Conservation (phyloP, 2,329 filamentous ascomycete genomes). For the Colletotrichum musicola region DNA sequence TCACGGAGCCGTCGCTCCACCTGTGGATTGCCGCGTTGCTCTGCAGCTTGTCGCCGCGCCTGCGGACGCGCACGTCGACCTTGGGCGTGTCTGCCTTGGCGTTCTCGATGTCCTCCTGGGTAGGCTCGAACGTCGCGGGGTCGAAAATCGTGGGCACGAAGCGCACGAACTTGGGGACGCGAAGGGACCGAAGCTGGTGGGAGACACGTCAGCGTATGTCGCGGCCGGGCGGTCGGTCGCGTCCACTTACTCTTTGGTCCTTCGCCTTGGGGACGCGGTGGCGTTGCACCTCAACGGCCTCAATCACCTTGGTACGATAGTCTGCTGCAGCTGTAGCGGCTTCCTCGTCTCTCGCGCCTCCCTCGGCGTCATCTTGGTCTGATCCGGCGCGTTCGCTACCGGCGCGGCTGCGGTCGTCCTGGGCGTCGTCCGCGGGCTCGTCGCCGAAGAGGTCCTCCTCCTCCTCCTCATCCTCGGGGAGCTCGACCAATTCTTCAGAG, state of each 20-base stretch:
- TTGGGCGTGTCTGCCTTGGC: constrained; percentile 68
- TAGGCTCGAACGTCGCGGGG: constrained; percentile 73
- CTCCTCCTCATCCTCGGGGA: constrained; percentile 65
- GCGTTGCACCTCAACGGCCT: constrained; percentile 74
- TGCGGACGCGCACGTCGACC: constrained; percentile 77
- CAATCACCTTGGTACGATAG: constrained; percentile 67
- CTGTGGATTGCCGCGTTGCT: constrained; percentile 81
- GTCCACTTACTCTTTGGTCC: constrained; percentile 73
- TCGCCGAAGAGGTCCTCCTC: constrained; percentile 75
- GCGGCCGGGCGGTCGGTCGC: not conserved
- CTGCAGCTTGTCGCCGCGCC: constrained; percentile 74
- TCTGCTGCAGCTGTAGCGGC: constrained; percentile 44
- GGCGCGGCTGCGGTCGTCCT: constrained; percentile 69
- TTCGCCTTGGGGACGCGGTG: constrained; percentile 78
- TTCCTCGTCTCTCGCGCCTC: constrained; percentile 60
- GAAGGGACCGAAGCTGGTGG: constrained; percentile 75
- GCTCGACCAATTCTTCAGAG: constrained; percentile 65
- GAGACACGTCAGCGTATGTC: constrained; percentile 5
- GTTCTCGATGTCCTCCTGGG: constrained; percentile 66
- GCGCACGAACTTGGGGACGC: constrained; percentile 79
- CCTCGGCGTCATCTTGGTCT: constrained; percentile 60
- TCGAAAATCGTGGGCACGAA: constrained; percentile 77
- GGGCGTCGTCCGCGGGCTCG: constrained; percentile 68
- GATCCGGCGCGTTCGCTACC: constrained; percentile 73
- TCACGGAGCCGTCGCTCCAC: constrained; percentile 85